Evolutionary conservation across 225 moss, liverwort and hornwort species (phyloP), one percentile per base, ranked within the genome.

Genomic region (Physcomitrellopsis africana): DNA sequence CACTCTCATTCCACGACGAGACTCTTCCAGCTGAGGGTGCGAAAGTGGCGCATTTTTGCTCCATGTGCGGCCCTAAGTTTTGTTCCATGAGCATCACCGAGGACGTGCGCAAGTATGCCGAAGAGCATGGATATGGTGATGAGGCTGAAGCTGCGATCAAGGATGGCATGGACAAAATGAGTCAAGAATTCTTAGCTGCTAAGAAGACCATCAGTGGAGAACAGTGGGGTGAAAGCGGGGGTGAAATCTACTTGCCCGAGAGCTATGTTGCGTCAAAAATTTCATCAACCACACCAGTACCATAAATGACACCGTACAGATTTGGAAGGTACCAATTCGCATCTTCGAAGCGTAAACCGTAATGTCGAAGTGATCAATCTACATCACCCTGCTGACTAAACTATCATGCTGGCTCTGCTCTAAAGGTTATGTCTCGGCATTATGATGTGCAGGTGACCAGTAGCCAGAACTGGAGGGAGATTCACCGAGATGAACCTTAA

Each of bases 21-120:
- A 96, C 96, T 9, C 83, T 94, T 3, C 96, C 96, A 3, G 81
- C 96, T 0, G 96, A 96, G 53, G 94, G 96, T 61, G 96, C 96
- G 10, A 96, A 96, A 72, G 92, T 96, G 32, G 91, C 96, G 3
- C 96, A 96, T 68, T 96, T 96, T 77, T 94, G 96, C 67, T 96
- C 96, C 48, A 96, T 96, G 96, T 96, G 96, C 53, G 96, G 96
- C 3, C 96, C 96, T 11, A 96, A 96, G 88, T 96, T 96, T 63
- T 94, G 96, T 56, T 96, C 96, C 58, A 96, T 96, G 96, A 96
- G 91, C 74, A 96, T 96, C 78, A 96, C 96, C 12, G 96, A 96
- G 72, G 96, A 94, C 26, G 91, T 96, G 69, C 89, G 96, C 66
- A 96, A 92, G 86, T 96, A 96, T 18, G 96, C 96, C 6, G 91